Evolutionary conservation across 768 basidiomycete species (phyloP), one percentile per base, ranked within the genome.

Genomic region (Leucocoprinus leucothites): DNA sequence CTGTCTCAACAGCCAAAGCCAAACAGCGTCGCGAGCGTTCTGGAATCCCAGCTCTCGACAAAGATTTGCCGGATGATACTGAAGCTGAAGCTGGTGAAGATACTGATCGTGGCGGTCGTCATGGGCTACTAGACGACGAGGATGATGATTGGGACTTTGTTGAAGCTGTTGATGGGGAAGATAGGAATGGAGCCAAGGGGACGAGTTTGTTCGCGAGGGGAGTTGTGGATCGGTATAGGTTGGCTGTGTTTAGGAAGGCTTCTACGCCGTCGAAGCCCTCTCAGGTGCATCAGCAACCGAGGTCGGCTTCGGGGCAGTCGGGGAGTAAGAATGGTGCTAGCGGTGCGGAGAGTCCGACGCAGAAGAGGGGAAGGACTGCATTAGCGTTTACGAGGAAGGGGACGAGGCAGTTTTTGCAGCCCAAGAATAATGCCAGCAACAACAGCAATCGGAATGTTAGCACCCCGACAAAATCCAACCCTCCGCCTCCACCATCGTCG

Each of bases 81-180:
- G 85, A 84, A 64, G 77, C 69, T 56, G 80, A 79, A 45, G 76
- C 76, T 58, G 77, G 68, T 3, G 68, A 69, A 51, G 67, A 73
- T 48, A 76, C 74, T 63, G 46, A 34, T 34, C 31, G n/a, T n/a
- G n/a, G n/a, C n/a, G n/a, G n/a, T n/a, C n/a, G n/a, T n/a, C n/a
- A 36, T 19, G 22, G 16, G 13, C 71, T 74, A 8, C 71, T 74
- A n/a, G 74, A 78, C 19, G 79, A 81, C 19, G 83, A 85, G 51
- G 91, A 93, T 48, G 89, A 92, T 40, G 93, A 94, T 54, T 96
- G 94, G 93, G 93, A 94, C 79, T 82, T 94, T 59, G 80, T 96
- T 57, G 90, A 93, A 63, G 82, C 81, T 36, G 89, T 74, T 4
- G 87, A 87, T 59, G 85, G 83, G n/a, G 91, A 91, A 65, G 91